phyloP scores from a whole-genome alignment of 1,284 basidiomycete species.

The Gomphus bonarii region DNA sequence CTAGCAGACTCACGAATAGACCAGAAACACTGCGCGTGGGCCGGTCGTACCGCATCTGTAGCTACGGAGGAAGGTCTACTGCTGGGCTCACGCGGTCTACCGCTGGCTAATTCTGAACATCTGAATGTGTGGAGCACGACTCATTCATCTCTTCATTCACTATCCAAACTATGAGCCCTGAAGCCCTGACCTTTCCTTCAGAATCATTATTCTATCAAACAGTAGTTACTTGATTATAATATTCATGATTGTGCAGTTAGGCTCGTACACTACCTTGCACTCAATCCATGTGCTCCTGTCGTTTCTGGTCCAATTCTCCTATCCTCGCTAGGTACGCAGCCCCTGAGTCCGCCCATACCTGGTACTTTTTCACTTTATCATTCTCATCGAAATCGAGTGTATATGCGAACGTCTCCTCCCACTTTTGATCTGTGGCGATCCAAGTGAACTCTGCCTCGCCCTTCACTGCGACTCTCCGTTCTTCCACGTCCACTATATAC shows the following conservation, averaged over 20 bases:
- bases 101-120: too few species aligned
- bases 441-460: constrained; percentile 49
- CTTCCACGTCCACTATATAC: constrained; percentile 32
- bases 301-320: constrained; percentile 30
- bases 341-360: constrained; percentile 61
- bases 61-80: too few species aligned
- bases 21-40: not conserved
- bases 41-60: too few species aligned
- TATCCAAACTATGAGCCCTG: too few species aligned
- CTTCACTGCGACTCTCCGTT: constrained; percentile 39
- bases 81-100: too few species aligned
- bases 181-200: too few species aligned
- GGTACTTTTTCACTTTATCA: constrained; percentile 42
- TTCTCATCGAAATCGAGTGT: constrained; percentile 50
- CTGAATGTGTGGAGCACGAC: not conserved
- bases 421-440: constrained; percentile 38
- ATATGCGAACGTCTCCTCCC: constrained; percentile 56
- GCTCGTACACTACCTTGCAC: too few species aligned
- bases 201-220: too few species aligned
- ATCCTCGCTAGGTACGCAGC: constrained; percentile 48
- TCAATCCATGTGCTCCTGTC: not conserved
- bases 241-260: too few species aligned
- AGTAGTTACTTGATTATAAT: too few species aligned
- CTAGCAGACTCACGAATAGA: not conserved
- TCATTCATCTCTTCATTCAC: not conserved